These are phyloP conservation scores for Alternaria incomplexa DNA, from an alignment of 2,329 filamentous ascomycete genomes.

Conservation along the genomic window DNA sequence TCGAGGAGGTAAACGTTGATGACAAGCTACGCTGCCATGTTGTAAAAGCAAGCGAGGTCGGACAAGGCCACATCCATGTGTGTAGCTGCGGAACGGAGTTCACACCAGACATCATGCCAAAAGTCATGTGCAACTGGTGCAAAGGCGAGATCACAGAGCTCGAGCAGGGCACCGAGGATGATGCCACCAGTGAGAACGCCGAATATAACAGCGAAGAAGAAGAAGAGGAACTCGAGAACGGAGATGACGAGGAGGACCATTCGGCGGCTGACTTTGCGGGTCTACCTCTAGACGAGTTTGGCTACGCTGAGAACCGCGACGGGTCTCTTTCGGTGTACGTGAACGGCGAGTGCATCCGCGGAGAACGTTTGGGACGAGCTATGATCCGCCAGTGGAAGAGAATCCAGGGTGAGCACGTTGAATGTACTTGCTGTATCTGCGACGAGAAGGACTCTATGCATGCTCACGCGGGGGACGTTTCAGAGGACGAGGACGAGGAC, in stretches of 20 bases:
- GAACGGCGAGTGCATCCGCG: background rate
- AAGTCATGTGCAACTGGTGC: slow-evolving; percentile 16
- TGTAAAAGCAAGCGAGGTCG: background rate
- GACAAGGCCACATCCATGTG: background rate
- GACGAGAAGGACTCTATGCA: background rate
- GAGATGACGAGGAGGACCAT: slow-evolving; percentile 5
- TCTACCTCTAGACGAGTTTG: background rate
- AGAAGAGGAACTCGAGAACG: background rate
- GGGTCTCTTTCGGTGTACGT: slow-evolving; percentile 3
- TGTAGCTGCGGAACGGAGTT: slow-evolving; percentile 10
- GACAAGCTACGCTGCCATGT: background rate
- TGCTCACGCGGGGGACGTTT: background rate
- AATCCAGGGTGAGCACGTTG: background rate
- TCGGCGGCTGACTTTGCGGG: slow-evolving; percentile 4
- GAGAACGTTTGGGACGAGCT: slow-evolving; percentile 1
- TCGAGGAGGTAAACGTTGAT: background rate
- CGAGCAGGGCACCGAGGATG: background rate
- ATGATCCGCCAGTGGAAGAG: background rate
- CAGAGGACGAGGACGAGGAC: background rate
- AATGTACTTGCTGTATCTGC: slow-evolving; percentile 9
- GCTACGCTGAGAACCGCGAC: slow-evolving; percentile 5
- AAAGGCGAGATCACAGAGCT: slow-evolving; percentile 1
- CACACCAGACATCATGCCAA: background rate
- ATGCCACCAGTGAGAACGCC: background rate
- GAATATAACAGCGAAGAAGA: background rate